These are phyloP conservation scores for Xylaria sp. DNA, from an alignment of 2,329 filamentous ascomycete species.

Conservation along the genomic window DNA sequence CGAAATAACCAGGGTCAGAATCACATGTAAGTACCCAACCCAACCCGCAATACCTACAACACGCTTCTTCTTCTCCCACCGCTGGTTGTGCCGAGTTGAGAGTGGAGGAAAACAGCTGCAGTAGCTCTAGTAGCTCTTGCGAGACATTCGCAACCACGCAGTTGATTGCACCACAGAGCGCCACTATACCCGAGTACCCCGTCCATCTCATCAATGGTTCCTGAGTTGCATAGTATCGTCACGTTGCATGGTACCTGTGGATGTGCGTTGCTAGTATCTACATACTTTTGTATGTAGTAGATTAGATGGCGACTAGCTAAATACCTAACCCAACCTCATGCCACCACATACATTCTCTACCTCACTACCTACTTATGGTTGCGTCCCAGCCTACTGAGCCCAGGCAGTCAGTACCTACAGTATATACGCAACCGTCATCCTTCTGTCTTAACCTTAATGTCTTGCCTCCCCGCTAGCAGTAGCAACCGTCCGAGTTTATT, in stretches of 20 bases:
- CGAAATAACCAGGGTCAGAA: slow-evolving; percentile 25
- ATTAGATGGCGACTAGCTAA: slow-evolving; percentile 22
- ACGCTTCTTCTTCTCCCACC: slow-evolving; percentile 1
- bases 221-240: not conserved
- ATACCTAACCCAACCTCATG: not conserved
- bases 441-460: slow-evolving; percentile 2
- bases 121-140: slow-evolving; percentile 35
- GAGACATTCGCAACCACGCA: slow-evolving; percentile 13
- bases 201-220: not conserved
- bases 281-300: not conserved
- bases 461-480: slow-evolving; percentile 7
- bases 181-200: slow-evolving; percentile 20
- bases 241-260: slow-evolving; percentile 9
- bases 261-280: slow-evolving; percentile 14
- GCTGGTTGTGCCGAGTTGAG: slow-evolving; percentile 14
- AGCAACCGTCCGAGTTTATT: slow-evolving; percentile 8
- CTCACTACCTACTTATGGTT: slow-evolving; percentile 1
- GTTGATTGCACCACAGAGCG: slow-evolving; percentile 31
- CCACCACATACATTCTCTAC: not conserved
- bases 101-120: slow-evolving; percentile 26
- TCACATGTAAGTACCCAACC: slow-evolving; percentile 35
- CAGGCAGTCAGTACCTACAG: not conserved
- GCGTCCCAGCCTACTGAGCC: not conserved
- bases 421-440: slow-evolving; percentile 27
- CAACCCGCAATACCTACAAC: not conserved